Conservation (phyloP, 2,329 filamentous ascomycete genomes). For the Cryphonectria parasitica region DNA sequence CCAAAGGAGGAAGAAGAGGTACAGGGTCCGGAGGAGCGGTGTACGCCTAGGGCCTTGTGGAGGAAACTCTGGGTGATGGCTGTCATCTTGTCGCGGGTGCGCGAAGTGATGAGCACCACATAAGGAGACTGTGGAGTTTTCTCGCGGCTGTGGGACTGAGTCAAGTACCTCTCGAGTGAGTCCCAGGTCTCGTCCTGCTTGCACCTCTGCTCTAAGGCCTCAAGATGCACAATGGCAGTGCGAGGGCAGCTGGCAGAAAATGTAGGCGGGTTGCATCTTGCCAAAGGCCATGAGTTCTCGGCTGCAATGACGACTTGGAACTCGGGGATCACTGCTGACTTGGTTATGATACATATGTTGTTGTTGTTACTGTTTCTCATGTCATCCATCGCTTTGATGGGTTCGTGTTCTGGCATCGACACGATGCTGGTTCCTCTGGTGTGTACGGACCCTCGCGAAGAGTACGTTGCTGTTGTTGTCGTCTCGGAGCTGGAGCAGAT, state of each 20-base stretch:
- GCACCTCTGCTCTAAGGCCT: constrained; percentile 54
- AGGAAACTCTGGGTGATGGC: constrained; percentile 72
- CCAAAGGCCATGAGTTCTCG: constrained; percentile 56
- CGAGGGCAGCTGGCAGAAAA: constrained; percentile 51
- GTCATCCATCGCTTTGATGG: constrained; percentile 37
- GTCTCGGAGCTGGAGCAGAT: constrained; percentile 48
- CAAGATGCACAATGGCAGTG: constrained; percentile 56
- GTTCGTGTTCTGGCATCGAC: constrained; percentile 45
- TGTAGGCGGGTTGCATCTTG: constrained; percentile 52
- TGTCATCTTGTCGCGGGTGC: constrained; percentile 70
- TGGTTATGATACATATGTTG: constrained; percentile 34
- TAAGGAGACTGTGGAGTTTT: constrained; percentile 38
- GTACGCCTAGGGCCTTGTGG: constrained; percentile 71
- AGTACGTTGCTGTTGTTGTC: constrained; percentile 44
- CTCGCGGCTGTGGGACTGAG: constrained; percentile 42
- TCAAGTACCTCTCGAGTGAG: constrained; percentile 47
- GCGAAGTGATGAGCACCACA: constrained; percentile 49
- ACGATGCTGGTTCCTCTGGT: constrained; percentile 53
- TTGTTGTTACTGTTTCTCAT: constrained; percentile 36
- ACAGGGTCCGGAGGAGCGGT: constrained; percentile 50
- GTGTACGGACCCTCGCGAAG: constrained; percentile 49
- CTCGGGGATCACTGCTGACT: constrained; percentile 45
- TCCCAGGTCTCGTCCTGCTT: constrained; percentile 53
- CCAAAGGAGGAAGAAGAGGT: constrained; percentile 40
- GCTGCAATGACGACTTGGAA: constrained; percentile 52